These are phyloP conservation scores for Colletotrichum noveboracense DNA, from an alignment of 2,329 filamentous ascomycete species.

Conservation along the genomic window DNA sequence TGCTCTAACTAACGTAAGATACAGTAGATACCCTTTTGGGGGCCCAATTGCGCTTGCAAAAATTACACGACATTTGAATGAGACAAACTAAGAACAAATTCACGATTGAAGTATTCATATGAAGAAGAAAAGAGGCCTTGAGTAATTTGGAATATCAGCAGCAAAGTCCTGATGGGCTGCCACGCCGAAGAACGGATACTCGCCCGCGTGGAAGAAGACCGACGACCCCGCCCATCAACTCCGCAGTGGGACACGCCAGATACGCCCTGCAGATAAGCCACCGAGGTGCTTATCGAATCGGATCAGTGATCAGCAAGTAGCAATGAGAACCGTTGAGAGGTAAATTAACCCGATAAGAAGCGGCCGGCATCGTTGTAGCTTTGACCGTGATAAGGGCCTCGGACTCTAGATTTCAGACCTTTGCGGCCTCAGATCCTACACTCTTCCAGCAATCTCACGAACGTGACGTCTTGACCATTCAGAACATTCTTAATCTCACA, in stretches of 20 bases:
- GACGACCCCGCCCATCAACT: not conserved
- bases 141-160: not conserved
- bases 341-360: not conserved
- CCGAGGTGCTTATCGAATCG: not conserved
- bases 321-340: not conserved
- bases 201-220: not conserved
- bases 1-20: not conserved
- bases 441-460: not conserved
- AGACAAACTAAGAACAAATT: not conserved
- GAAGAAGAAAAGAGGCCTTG: not conserved
- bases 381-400: not conserved
- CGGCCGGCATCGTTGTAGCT: not conserved
- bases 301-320: not conserved
- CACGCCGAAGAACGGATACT: not conserved
- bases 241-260: constrained; percentile 2
- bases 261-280: not conserved
- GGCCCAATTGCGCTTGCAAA: not conserved
- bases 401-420: not conserved
- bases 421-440: not conserved
- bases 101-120: not conserved
- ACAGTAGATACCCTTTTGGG: no score
- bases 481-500: not conserved
- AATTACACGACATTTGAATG: not conserved
- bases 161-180: not conserved
- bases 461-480: not conserved